Evolutionary conservation across 2,329 filamentous ascomycete genomes (phyloP).

Genomic region (Scedosporium apiospermum): DNA sequence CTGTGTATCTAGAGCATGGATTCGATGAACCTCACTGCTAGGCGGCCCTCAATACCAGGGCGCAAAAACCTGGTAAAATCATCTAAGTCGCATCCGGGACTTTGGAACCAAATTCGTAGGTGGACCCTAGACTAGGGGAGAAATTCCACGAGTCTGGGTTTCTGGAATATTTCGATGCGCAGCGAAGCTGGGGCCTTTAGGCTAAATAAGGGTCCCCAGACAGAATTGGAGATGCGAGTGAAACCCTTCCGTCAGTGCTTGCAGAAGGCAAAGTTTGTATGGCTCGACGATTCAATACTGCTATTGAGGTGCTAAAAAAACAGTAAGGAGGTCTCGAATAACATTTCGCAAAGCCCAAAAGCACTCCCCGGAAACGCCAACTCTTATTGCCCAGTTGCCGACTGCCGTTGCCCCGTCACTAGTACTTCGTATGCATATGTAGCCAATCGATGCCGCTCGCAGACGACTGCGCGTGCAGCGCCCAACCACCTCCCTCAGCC

Average conservation of each 20-base stretch:
- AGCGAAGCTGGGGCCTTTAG: background rate
- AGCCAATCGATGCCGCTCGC: conserved; percentile 2
- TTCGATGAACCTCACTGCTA: background rate
- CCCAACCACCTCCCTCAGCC: conserved; percentile 1
- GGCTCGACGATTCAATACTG: background rate
- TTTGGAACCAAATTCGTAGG: background rate
- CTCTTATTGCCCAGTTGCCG: background rate
- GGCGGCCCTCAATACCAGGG: background rate
- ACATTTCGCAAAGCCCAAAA: background rate
- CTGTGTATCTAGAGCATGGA: background rate
- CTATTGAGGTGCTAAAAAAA: background rate
- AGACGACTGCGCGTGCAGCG: background rate
- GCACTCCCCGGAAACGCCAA: background rate
- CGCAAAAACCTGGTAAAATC: background rate
- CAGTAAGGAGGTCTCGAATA: too few species aligned
- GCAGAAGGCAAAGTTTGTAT: background rate
- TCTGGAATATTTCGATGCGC: background rate
- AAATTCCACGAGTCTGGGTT: conserved; percentile 1
- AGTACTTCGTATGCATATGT: background rate
- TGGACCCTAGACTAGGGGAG: background rate
- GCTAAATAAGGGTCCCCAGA: background rate
- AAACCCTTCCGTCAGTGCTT: background rate
- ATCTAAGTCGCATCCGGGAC: background rate
- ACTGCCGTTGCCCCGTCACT: conserved; percentile 3
- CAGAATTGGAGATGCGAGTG: too few species aligned